A percentile compares a stretch with the other conserved stretches of the same genome.
Conservation (phyloP, 495 filamentous ascomycete species). For the Pyronema domesticum region DNA sequence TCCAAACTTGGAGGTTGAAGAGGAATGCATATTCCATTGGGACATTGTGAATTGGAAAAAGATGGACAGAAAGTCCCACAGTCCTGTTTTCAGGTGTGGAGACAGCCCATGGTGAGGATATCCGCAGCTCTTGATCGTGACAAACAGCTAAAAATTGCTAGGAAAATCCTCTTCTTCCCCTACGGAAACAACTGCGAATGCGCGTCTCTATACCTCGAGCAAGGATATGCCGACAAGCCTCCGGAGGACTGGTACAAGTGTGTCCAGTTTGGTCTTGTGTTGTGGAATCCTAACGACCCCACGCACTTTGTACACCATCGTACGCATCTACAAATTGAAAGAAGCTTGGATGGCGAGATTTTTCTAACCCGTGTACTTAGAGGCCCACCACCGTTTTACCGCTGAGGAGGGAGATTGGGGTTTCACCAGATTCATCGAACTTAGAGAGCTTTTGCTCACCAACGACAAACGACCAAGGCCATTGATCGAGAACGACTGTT, state of each 20-base stretch:
- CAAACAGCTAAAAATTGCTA: conserved; percentile 23
- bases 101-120: conserved; percentile 60
- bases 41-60: conserved; percentile 63
- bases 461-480: conserved; percentile 46
- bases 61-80: conserved; percentile 59
- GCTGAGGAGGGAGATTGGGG: conserved; percentile 98
- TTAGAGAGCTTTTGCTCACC: conserved; percentile 59
- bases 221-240: conserved; percentile 51
- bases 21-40: conserved; percentile 64
- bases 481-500: conserved; percentile 74
- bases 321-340: conserved; percentile 20
- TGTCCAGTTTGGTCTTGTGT: conserved; percentile 81
- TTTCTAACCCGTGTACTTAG: conserved; percentile 23
- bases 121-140: neutral
- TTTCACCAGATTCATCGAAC: conserved; percentile 80
- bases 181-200: conserved; percentile 83
- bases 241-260: conserved; percentile 91
- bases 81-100: conserved; percentile 71
- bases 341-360: neutral
- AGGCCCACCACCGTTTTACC: conserved; percentile 75
- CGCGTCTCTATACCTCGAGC: conserved; percentile 90
- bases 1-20: conserved; percentile 51
- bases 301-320: conserved; percentile 51
- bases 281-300: conserved; percentile 87
- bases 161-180: conserved; percentile 89